Base-by-base conservation (phyloP, 2,329 filamentous ascomycete genomes). In the Trichoderma sp. region DNA sequence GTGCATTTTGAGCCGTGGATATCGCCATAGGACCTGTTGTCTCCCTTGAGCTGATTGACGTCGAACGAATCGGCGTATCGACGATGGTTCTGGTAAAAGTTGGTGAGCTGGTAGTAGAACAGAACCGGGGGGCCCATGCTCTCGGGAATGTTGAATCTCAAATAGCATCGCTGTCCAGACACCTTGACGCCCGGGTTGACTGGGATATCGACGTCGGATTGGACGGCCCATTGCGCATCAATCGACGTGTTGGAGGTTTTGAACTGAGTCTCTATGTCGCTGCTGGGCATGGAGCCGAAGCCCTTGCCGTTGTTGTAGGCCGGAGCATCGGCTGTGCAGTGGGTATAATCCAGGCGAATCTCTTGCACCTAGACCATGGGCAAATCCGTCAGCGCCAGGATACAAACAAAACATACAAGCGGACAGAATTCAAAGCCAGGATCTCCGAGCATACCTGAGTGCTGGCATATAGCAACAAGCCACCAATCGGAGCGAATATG, bases 11-110 rank as follows among this genome's bases (percentile, higher is more conserved):
- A 92, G 36, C 83, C 83, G 36, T 86, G 82, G 76, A 98, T 92
- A 2, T 88, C 87, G 43, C 76, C 76, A 71, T 86, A 87, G 36
- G 85, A 84, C 21, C 92, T 87, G 12, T 86, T 86, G 6, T 90
- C 85, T 60, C 95, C 96, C 75, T 91, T 83, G 68, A 99, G 86
- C 82, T 99, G 96, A 67, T 93, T 86, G 71, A 91, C 87, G 78
- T 95, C 92, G 78, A 97, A 92, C 1, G 93, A 97, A 79, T 94
- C 93, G 73, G 98, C 96, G 77, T 99, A 99, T 81, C 95, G 91
- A 75, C 96, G 92, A 80, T 99, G 96, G 80, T 99, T 99, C 83
- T 99, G 96, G 85, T 98, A 98, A 84, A 99, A 99, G 83, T 98
- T 97, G 72, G 94, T 95, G 74, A 99, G 90, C 76, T 92, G 92